Base-by-base conservation (phyloP, 1,284 basidiomycete species). In the Leccinum pseudoinsigne region DNA sequence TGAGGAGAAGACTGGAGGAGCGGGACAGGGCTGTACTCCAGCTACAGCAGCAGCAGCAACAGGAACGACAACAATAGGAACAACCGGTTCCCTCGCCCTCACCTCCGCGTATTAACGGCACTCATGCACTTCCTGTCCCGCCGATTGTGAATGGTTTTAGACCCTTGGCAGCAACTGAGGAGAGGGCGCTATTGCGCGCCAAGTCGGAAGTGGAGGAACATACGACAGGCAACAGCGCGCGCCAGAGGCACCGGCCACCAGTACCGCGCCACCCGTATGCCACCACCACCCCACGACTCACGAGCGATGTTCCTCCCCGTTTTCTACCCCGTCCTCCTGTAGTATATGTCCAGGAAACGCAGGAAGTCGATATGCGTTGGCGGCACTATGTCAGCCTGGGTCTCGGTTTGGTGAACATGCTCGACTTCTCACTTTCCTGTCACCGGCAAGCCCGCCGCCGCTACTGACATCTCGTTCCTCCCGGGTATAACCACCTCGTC, bases 301-400 rank as follows among this genome's bases (percentile, higher is more conserved):
- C 53, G 50, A 69, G 16, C 63, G 69, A 42, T 53, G 66, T 38
- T 4, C 62, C 65, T 0, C 89, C 89, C 0, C 88, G 89, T 12
- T 78, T 93, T 60, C 78, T 82, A 77, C 90, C 90, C 3, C 84
- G 87, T 61, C 90, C 90, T 0, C 90, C 90, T 5, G 84, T 75
- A 7, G 85, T 89, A 58, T 93, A 93, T 71, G 91, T 93, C 65
- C 83, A 87, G 66, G 87, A 92, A 75, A 92, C 90, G 38, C 84
- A 84, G 65, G 85, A 87, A 66, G 89, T 87, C 67, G 88, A 92
- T 68, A 78, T 81, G 23, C 82, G 87, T 10, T 77, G 83, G 14
- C 71, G 67, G 28, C 68, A 69, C 62, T 65, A 61, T 55, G 67
- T 68, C 55, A 64, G n/a, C 47, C 54, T 67, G 31, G 71, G 68